These are phyloP conservation scores for Hemileccinum rubropunctum DNA, from an alignment of 768 basidiomycete species.

Conservation along the genomic window DNA sequence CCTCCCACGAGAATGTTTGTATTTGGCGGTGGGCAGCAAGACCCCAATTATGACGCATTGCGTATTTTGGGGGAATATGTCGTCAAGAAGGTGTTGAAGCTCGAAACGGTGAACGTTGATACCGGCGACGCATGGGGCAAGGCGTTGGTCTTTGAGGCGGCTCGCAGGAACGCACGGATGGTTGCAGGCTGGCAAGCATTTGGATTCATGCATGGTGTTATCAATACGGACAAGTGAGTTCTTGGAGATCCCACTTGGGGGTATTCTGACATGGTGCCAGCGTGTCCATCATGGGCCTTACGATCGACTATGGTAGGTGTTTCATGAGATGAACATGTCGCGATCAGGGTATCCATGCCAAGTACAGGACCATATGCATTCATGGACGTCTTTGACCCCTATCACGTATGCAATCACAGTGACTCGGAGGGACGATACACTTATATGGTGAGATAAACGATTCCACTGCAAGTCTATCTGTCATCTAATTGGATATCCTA, in stretches of 20 bases:
- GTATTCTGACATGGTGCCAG: slow-evolving; percentile 35
- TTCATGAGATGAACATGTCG: not conserved
- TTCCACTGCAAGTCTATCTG: not conserved
- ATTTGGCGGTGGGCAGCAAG: slow-evolving; percentile 76
- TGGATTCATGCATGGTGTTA: slow-evolving; percentile 94
- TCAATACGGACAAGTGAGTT: slow-evolving; percentile 93
- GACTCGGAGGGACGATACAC: slow-evolving; percentile 78
- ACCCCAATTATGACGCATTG: slow-evolving; percentile 71
- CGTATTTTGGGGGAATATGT: slow-evolving; percentile 77
- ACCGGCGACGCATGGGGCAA: slow-evolving; percentile 65
- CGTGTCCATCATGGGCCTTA: slow-evolving; percentile 70
- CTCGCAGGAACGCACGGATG: slow-evolving; percentile 86
- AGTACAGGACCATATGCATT: slow-evolving; percentile 80
- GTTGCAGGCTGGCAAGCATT: slow-evolving; percentile 95
- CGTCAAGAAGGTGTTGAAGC: slow-evolving; percentile 52
- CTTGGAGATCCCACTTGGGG: not conserved
- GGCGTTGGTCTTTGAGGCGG: slow-evolving; percentile 71
- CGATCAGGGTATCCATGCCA: not conserved
- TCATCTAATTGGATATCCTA: slow-evolving; percentile 25
- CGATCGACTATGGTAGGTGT: slow-evolving; percentile 67
- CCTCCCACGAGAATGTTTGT: slow-evolving; percentile 62
- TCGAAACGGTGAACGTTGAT: slow-evolving; percentile 37
- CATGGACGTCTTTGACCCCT: slow-evolving; percentile 87
- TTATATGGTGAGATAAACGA: slow-evolving; percentile 45
- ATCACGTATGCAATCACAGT: slow-evolving; percentile 90